Percentiles rank a stretch among this genome's conserved stretches.
Conservation (phyloP, 345 rosid genomes). For the Hevea brasiliensis region DNA sequence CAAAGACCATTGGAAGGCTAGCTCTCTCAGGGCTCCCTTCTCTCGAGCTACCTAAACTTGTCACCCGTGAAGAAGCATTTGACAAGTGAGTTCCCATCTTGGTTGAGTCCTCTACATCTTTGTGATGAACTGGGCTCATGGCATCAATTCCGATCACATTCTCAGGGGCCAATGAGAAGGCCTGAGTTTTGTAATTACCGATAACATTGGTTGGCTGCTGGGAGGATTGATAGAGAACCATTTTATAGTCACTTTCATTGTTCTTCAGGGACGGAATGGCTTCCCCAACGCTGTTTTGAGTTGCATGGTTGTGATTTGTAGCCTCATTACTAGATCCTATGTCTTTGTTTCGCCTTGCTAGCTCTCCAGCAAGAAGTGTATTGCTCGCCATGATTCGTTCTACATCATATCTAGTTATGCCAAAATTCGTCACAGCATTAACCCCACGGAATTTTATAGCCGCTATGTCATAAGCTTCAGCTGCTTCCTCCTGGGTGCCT, state of each 20-base stretch:
- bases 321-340: conserved; percentile 21
- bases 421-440: conserved; percentile 91
- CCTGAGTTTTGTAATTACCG: conserved; percentile 30
- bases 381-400: conserved; percentile 80
- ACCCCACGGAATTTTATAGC: conserved; percentile 92
- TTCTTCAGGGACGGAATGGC: conserved; percentile 23
- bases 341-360: conserved; percentile 66
- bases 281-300: conserved; percentile 25
- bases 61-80: conserved; percentile 50
- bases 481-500: conserved; percentile 99
- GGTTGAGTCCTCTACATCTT: conserved; percentile 30
- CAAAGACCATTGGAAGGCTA: conserved; percentile 45
- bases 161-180: conserved; percentile 35
- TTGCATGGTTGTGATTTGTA: conserved; percentile 19
- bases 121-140: conserved; percentile 23
- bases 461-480: conserved; percentile 91
- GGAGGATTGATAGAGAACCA: conserved; percentile 36
- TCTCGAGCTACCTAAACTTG: conserved; percentile 57
- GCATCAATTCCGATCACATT: conserved; percentile 27
- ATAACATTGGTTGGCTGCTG: conserved; percentile 27
- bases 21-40: conserved; percentile 61
- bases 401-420: conserved; percentile 74
- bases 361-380: conserved; percentile 76
- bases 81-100: conserved; percentile 45
- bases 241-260: conserved; percentile 39